Conservation (phyloP, 2,329 filamentous ascomycete species). For the Bipolaris victoriae region DNA sequence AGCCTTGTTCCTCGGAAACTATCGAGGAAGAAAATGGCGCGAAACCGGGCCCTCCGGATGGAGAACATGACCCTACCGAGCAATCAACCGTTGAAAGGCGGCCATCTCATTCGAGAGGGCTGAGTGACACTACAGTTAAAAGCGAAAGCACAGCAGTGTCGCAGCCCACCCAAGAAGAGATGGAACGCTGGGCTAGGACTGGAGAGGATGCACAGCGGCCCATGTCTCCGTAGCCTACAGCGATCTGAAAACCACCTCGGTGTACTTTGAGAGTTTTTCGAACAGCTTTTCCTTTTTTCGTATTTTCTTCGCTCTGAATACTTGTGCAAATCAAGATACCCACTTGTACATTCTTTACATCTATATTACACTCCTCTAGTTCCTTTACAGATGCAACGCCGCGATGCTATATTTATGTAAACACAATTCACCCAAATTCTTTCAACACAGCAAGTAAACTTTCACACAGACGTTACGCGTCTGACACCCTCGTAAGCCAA, state of each 20-base stretch:
- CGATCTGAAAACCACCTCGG: neutral
- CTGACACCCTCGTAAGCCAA: no score
- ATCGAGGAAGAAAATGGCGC: neutral
- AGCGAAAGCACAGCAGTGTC: conserved; percentile 46
- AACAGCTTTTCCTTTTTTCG: neutral
- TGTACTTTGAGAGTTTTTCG: neutral
- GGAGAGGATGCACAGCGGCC: conserved; percentile 17
- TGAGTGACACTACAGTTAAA: conserved; percentile 41
- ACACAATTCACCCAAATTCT: no score
- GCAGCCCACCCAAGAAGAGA: conserved; percentile 43
- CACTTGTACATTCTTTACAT: conserved; percentile 29
- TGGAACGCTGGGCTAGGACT: conserved; percentile 34
- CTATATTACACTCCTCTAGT: conserved; percentile 13
- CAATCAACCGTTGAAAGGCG: conserved; percentile 24
- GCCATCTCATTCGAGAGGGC: conserved; percentile 39
- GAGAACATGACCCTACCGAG: neutral
- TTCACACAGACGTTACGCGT: no score
- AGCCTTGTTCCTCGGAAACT: conserved; percentile 5
- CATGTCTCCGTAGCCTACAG: conserved; percentile 19
- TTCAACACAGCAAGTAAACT: no score
- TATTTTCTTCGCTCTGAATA: neutral
- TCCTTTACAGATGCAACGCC: neutral
- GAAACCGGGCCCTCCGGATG: neutral
- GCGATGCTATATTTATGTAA: no score
- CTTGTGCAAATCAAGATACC: conserved; percentile 13